These are phyloP conservation scores for Nothophoma quercina DNA, from an alignment of 2,329 filamentous ascomycete species.

Conservation along the genomic window DNA sequence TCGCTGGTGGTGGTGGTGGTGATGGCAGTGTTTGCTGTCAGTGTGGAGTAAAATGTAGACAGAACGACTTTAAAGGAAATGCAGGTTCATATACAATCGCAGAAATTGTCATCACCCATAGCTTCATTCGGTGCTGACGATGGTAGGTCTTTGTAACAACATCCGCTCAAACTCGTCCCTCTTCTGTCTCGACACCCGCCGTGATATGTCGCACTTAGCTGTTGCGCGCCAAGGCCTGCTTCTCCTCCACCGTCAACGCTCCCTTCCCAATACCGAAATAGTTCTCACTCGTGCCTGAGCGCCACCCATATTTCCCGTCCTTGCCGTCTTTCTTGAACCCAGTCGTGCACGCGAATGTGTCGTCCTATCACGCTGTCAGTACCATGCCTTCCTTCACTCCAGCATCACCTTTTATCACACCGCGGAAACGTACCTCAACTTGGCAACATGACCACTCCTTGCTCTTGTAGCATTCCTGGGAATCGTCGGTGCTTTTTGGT, in stretches of 20 bases:
- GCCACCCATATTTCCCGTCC: background rate
- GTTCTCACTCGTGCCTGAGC: background rate
- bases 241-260: background rate
- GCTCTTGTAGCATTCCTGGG: background rate
- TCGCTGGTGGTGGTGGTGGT: no score
- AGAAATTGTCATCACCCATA: no score
- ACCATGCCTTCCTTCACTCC: background rate
- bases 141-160: no score
- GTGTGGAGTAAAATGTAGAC: no score
- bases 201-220: background rate
- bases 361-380: background rate
- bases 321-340: background rate
- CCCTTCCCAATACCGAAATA: conserved; percentile 4
- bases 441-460: conserved; percentile 6
- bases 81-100: no score
- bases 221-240: background rate
- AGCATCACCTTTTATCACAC: background rate
- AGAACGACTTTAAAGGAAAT: no score
- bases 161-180: no score
- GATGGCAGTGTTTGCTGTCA: no score
- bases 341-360: background rate
- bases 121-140: no score
- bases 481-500: background rate
- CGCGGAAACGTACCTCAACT: background rate
- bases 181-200: no score